A percentile compares a stretch with the other conserved stretches of the same genome.
Conservation (phyloP, 2,329 filamentous ascomycete genomes). For the Neonectria hederae region DNA sequence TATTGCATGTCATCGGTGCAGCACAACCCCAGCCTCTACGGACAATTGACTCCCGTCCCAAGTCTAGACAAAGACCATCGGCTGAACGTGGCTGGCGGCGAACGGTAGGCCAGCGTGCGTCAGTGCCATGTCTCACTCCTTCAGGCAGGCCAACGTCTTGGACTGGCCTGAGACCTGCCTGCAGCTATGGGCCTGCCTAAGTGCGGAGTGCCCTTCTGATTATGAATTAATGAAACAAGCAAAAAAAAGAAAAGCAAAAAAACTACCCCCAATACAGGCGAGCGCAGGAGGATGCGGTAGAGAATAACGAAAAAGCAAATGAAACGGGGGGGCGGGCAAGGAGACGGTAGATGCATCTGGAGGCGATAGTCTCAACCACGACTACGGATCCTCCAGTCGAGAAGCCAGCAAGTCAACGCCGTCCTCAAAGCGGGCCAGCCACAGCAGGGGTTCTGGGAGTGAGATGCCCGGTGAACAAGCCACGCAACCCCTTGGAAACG, state of each 20-base stretch:
- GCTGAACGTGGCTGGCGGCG: slow-evolving; percentile 3
- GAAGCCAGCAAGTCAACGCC: slow-evolving; percentile 6
- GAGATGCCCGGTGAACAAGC: slow-evolving; percentile 1
- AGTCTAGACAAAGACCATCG: slow-evolving; percentile 6
- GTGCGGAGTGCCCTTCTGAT: background rate
- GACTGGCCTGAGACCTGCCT: slow-evolving; percentile 6
- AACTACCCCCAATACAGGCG: background rate
- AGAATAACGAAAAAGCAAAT: background rate
- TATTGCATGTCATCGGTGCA: slow-evolving; percentile 1
- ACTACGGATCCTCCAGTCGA: slow-evolving; percentile 1
- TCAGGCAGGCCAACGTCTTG: slow-evolving; percentile 7
- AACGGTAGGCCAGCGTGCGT: slow-evolving; percentile 7
- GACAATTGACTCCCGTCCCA: slow-evolving; percentile 4
- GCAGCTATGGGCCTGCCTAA: background rate
- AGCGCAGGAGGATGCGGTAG: background rate
- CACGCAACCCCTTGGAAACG: slow-evolving; percentile 1
- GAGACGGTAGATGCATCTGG: background rate
- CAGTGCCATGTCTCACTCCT: slow-evolving; percentile 18
- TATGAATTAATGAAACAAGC: background rate
- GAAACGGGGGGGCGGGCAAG: background rate
- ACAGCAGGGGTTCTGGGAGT: slow-evolving; percentile 11
- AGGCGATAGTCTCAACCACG: slow-evolving; percentile 5
- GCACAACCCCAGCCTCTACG: slow-evolving; percentile 5
- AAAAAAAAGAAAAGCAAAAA: background rate
- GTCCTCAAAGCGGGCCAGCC: slow-evolving; percentile 5